Base-by-base conservation (phyloP, 495 filamentous ascomycete species). In the Parathielavia appendiculata region DNA sequence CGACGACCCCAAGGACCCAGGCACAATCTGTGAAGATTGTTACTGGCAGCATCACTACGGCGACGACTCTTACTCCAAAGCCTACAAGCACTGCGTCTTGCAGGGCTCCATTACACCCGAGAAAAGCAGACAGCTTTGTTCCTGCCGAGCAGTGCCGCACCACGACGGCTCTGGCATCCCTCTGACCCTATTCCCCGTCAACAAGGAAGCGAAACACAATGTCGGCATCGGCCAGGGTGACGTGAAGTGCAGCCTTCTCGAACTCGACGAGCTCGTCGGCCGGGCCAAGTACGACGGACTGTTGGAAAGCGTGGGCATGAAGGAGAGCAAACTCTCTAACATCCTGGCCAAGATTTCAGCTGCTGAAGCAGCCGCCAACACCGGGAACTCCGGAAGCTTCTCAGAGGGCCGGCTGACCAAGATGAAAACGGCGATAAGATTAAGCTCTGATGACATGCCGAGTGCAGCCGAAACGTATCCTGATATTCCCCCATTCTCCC, bases 401-500 rank as follows among this genome's bases (percentile, higher is more conserved):
- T 30, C 26, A 2, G 26, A 30, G 26, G 26, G 26, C 26, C 26
- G 26, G 26, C 6, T 6, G 26, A 30, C 26, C 2, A 30, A 30
- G 6, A 6, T 6, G 26, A 30, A 30, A 6, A 30, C 26, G 26
- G 26, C 26, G 26, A 6, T 30, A 30, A 6, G 26, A 30, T 3
- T 30, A 6, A 6, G 26, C 6, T 30, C 26, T 30, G 26, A 3
- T 30, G 26, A 30, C 44, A 1, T 40, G 19, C 36, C 26, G 26
- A 30, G 3, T 6, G 26, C 2, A 56, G 62, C 43, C 26, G 41
- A 57, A 6, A 57, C 48, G 0, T 63, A 70, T 44, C 62, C 65
- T 12, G 63, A 73, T 50, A 65, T 77, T 14, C 74, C 73, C 0
- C 54, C 65, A 1, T 73, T 67, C 57, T 63, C 73, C 20, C 58